Conservation (phyloP, 225 moss, liverwort and hornwort species). For the Takakia lepidozioides region DNA sequence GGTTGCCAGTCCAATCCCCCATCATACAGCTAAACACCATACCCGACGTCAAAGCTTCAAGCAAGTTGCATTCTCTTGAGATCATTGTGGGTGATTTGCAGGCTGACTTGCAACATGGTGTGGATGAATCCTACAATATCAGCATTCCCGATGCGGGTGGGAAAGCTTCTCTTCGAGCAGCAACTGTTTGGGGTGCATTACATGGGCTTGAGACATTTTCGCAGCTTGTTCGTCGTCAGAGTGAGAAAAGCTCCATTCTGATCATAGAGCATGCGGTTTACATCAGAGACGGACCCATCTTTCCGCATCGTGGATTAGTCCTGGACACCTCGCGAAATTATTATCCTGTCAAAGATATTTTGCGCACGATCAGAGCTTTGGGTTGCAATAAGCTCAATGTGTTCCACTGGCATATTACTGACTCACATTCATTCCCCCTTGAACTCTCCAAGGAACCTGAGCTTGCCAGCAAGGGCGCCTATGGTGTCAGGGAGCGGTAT, state of each 20-base stretch:
- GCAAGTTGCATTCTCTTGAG: conserved; percentile 8
- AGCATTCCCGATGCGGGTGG: conserved; percentile 15
- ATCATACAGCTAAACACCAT: too few species aligned
- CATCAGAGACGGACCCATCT: conserved; percentile 28
- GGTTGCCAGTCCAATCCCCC: conserved; percentile 52
- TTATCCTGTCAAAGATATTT: conserved; percentile 33
- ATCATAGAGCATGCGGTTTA: conserved; percentile 31
- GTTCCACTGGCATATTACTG: conserved; percentile 68
- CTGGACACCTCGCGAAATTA: conserved; percentile 53
- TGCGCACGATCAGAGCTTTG: conserved; percentile 51
- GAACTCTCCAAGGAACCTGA: conserved; percentile 43
- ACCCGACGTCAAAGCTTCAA: not conserved
- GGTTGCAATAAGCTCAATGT: conserved; percentile 61
- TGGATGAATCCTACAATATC: conserved; percentile 62
- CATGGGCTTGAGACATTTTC: conserved; percentile 85
- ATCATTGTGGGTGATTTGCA: conserved; percentile 29
- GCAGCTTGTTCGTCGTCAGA: conserved; percentile 43
- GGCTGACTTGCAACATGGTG: conserved; percentile 58
- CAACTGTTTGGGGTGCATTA: conserved; percentile 71
- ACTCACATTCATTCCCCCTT: conserved; percentile 62
- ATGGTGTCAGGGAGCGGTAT: conserved; percentile 31
- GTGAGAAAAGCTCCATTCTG: conserved; percentile 7
- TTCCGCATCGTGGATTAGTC: conserved; percentile 42
- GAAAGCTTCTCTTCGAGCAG: conserved; percentile 17
- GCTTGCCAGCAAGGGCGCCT: conserved; percentile 39